Evolutionary conservation across 2,329 filamentous ascomycete genomes (phyloP).

Genomic region (Aspergillus fumigatiaffinis): DNA sequence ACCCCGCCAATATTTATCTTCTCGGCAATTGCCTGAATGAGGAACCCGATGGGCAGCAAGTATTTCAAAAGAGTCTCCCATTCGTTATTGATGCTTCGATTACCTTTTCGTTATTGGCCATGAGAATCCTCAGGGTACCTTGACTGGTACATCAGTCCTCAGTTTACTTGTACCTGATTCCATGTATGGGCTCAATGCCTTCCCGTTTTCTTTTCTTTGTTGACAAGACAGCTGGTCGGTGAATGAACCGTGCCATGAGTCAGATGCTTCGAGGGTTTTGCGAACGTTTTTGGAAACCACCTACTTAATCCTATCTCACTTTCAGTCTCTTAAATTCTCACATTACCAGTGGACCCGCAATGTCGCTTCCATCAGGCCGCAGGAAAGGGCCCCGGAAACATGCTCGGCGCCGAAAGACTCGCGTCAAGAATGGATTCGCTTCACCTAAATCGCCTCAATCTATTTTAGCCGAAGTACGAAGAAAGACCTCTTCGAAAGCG

Average conservation of each 20-base stretch:
- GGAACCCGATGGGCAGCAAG: background rate
- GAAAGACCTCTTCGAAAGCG: constrained; percentile 6
- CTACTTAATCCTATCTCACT: background rate
- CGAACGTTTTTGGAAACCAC: background rate
- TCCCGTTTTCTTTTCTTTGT: background rate
- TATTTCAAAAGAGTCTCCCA: background rate
- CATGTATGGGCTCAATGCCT: no score
- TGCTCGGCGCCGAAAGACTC: constrained; percentile 6
- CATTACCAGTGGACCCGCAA: background rate
- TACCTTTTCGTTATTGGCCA: background rate
- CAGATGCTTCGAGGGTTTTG: background rate
- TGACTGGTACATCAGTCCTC: background rate
- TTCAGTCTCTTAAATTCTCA: background rate
- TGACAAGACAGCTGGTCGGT: background rate
- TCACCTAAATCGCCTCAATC: constrained; percentile 13
- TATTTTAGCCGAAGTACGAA: constrained; percentile 10
- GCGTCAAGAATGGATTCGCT: constrained; percentile 4
- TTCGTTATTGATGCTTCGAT: background rate
- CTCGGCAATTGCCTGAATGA: background rate
- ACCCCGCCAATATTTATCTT: background rate
- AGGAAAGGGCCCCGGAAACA: constrained; percentile 9
- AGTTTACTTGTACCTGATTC: background rate
- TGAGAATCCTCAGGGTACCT: background rate
- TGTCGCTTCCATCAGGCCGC: constrained; percentile 1
- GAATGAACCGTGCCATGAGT: background rate